Percentiles rank a stretch among this genome's conserved stretches.
Evolutionary conservation across 106 monocot species (phyloP).

Genomic region (Chionographis japonica): DNA sequence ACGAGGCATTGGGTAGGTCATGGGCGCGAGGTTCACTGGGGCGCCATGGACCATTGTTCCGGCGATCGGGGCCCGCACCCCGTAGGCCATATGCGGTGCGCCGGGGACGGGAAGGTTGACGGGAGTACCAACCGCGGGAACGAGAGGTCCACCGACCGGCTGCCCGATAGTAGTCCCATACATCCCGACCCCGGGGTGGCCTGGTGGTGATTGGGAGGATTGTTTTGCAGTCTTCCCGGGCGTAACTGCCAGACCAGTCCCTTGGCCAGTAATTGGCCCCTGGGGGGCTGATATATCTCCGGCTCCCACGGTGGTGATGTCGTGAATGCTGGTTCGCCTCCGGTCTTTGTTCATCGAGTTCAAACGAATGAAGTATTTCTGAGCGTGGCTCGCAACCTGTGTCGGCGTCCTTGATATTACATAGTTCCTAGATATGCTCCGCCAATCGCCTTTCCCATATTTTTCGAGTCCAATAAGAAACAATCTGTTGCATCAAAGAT

Average conservation of each 20-base stretch:
- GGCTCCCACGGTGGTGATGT: conserved; percentile 60
- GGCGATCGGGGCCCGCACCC: conserved; percentile 21
- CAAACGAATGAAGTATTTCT: conserved; percentile 87
- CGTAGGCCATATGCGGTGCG: conserved; percentile 44
- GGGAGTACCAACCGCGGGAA: conserved; percentile 52
- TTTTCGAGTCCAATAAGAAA: conserved; percentile 94
- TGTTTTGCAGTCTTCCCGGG: conserved; percentile 24
- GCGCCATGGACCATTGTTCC: conserved; percentile 54
- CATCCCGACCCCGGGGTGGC: conserved; percentile 20
- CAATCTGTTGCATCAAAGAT: conserved; percentile 40
- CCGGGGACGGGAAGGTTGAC: conserved; percentile 37
- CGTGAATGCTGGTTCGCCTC: conserved; percentile 82
- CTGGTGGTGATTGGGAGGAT: conserved; percentile 26
- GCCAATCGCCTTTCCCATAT: conserved; percentile 90
- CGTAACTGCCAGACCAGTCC: conserved; percentile 8
- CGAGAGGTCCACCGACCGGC: conserved; percentile 62
- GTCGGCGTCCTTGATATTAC: conserved; percentile 86
- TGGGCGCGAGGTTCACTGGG: conserved; percentile 20
- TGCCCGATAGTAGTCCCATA: conserved; percentile 64
- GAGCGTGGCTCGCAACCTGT: conserved; percentile 86
- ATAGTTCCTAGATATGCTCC: conserved; percentile 88
- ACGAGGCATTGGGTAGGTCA: conserved; percentile 37
- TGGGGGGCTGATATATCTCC: conserved; percentile 36
- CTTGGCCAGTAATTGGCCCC: conserved; percentile 58
- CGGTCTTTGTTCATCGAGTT: conserved; percentile 91